These are phyloP conservation scores for Suillus lakei DNA, from an alignment of 768 basidiomycete genomes.

Conservation along the genomic window DNA sequence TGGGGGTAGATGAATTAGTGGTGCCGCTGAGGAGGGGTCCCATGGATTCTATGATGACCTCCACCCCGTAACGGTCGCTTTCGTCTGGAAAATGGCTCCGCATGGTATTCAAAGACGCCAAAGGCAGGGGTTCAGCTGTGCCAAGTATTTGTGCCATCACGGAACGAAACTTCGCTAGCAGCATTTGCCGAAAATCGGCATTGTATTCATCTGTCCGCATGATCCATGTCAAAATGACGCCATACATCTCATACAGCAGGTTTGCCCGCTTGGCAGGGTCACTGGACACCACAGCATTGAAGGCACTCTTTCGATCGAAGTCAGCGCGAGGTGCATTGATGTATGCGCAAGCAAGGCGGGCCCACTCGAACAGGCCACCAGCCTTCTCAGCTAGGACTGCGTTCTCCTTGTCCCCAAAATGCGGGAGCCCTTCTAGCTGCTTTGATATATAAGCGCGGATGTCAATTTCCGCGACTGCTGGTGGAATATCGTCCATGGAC, in stretches of 20 bases:
- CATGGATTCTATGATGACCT: constrained; percentile 11
- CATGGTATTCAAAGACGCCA: constrained; percentile 1
- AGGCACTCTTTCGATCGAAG: neutral
- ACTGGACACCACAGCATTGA: neutral
- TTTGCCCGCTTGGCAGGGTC: neutral
- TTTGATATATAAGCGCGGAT: neutral
- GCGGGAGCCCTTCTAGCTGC: neutral
- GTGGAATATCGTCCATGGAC: neutral
- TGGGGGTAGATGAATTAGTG: neutral
- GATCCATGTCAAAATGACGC: neutral
- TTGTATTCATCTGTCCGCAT: no score
- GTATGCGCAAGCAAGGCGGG: constrained; percentile 3
- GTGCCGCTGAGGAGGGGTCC: constrained; percentile 1
- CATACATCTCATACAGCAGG: neutral
- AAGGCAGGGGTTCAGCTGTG: constrained; percentile 9
- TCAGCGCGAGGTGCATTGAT: no score
- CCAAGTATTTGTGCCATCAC: constrained; percentile 1
- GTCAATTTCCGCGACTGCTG: neutral
- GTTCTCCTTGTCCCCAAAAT: neutral
- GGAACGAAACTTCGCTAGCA: no score
- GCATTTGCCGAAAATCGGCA: no score
- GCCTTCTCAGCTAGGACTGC: neutral
- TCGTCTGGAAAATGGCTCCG: neutral
- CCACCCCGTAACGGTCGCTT: neutral
- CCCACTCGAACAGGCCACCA: constrained; percentile 2